Evolutionary conservation across 2,329 filamentous ascomycete genomes (phyloP).

Genomic region (Lasiodiplodia theobromae): DNA sequence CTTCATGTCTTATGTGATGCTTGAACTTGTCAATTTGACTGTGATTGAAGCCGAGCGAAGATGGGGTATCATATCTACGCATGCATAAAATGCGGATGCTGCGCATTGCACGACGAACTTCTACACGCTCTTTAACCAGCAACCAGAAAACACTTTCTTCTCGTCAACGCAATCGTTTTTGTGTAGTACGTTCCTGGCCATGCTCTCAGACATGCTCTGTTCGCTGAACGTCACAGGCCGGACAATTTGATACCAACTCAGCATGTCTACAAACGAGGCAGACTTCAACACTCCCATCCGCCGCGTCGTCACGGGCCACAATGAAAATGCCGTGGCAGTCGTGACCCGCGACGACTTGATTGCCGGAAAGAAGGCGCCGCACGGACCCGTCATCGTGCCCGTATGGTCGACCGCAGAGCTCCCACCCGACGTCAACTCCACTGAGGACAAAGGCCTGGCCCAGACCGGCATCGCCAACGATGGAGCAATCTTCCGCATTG

Average conservation of each 20-base stretch:
- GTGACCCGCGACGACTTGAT: constrained; percentile 7
- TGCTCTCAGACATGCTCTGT: neutral
- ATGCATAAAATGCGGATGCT: neutral
- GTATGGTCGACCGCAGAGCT: constrained; percentile 13
- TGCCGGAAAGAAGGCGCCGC: neutral
- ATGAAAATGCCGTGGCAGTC: neutral
- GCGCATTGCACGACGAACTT: neutral
- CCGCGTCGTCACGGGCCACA: constrained; percentile 14
- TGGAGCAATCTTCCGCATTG: neutral
- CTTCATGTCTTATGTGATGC: neutral
- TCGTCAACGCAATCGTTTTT: too few species aligned
- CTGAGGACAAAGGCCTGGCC: constrained; percentile 2
- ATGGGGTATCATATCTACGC: neutral
- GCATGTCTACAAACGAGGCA: constrained; percentile 18
- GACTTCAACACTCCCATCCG: constrained; percentile 13
- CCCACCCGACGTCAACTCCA: constrained; percentile 11
- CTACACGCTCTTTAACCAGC: neutral
- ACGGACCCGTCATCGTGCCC: neutral
- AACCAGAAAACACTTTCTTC: neutral
- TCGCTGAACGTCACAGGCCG: neutral
- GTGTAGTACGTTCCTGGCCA: neutral
- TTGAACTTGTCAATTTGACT: neutral
- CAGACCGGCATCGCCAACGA: constrained; percentile 1
- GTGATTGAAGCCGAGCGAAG: neutral
- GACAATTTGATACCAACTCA: neutral